Conservation (phyloP, 169 alveolate genomes). For the Plasmodium ovale region DNA sequence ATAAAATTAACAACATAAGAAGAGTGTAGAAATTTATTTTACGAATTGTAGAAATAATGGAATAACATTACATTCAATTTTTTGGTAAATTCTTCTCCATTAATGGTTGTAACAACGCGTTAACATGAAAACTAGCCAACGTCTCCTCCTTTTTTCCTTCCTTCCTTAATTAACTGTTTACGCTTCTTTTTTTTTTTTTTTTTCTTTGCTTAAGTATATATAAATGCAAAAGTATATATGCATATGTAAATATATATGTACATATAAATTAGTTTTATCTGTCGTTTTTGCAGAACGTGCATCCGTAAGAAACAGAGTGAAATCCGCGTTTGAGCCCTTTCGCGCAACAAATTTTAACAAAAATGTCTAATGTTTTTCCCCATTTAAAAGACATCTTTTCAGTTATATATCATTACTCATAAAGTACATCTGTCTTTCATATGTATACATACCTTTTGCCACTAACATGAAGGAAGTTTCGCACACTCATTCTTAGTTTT, state of each 20-base stretch:
- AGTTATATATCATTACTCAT: no score
- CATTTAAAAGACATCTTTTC: no score
- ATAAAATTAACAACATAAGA: neutral
- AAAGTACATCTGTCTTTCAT: no score
- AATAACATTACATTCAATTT: neutral
- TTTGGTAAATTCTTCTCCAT: neutral
- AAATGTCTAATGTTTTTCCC: no score
- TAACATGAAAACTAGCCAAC: neutral
- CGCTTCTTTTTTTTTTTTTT: constrained; percentile 1
- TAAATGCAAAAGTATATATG: neutral
- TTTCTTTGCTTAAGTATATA: neutral
- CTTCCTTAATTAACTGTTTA: neutral
- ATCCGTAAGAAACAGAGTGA: no score
- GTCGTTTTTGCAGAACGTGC: no score
- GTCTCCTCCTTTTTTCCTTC: neutral
- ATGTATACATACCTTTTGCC: no score
- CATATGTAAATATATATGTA: neutral
- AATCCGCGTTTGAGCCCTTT: no score
- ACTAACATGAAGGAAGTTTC: no score
- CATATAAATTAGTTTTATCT: no score
- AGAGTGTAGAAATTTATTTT: neutral
- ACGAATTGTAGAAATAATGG: neutral
- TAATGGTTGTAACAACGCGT: neutral
- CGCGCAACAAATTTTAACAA: no score
- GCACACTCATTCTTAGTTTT: no score